Evolutionary conservation across 306 rosid species (phyloP).

Genomic region (Gillenia trifoliata): DNA sequence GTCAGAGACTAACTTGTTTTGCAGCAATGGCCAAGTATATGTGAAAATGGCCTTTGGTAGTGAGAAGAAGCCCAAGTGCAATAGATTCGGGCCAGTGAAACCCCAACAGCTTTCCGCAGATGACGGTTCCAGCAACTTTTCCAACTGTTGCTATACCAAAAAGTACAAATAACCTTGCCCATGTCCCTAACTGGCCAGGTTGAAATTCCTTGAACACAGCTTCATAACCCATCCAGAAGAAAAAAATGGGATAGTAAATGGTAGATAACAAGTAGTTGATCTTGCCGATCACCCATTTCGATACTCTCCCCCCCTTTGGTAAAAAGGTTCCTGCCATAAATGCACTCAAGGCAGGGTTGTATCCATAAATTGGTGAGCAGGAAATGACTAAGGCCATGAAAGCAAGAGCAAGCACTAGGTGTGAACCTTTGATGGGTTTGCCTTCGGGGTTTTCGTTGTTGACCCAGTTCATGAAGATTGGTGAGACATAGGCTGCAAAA

Average conservation of each 20-base stretch:
- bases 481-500: slow-evolving; percentile 57
- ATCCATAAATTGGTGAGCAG: slow-evolving; percentile 51
- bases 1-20: slow-evolving; percentile 48
- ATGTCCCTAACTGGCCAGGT: slow-evolving; percentile 30
- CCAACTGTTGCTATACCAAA: slow-evolving; percentile 40
- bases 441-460: slow-evolving; percentile 94
- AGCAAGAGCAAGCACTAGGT: slow-evolving; percentile 71
- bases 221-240: slow-evolving; percentile 88
- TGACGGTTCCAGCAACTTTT: slow-evolving; percentile 62
- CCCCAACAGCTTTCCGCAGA: slow-evolving; percentile 63
- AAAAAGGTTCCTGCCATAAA: slow-evolving; percentile 77
- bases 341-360: slow-evolving; percentile 71
- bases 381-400: slow-evolving; percentile 60
- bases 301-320: slow-evolving; percentile 78
- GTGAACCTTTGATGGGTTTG: slow-evolving; percentile 82
- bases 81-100: slow-evolving; percentile 83
- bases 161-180: slow-evolving; percentile 46
- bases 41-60: slow-evolving; percentile 87
- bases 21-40: slow-evolving; percentile 73
- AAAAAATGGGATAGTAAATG: slow-evolving; percentile 73
- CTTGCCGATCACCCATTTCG: slow-evolving; percentile 73
- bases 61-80: slow-evolving; percentile 75
- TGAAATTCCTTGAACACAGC: slow-evolving; percentile 42
- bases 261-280: slow-evolving; percentile 61
- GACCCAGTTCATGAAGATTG: slow-evolving; percentile 73